Evolutionary conservation across 805 yeast species (phyloP).

Genomic region (Wickerhamiella nectarea): DNA sequence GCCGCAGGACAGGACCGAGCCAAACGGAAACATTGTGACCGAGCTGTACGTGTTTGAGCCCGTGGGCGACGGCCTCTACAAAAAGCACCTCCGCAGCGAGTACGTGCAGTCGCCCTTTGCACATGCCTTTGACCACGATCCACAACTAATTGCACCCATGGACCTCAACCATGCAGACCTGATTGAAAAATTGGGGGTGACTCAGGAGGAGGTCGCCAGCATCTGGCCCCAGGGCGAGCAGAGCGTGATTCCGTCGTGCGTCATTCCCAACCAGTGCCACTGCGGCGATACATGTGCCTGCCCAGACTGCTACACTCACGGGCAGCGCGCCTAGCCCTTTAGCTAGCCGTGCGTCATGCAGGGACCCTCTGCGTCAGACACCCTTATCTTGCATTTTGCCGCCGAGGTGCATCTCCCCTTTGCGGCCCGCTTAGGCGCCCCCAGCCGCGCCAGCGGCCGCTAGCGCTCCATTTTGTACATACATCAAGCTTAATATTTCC

Average conservation of each 20-base stretch:
- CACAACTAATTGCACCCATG: conserved; percentile 27
- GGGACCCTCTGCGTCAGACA: too few species aligned
- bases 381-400: background rate
- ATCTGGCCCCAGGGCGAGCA: conserved; percentile 18
- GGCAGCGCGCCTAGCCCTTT: too few species aligned
- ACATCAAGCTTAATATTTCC: too few species aligned
- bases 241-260: conserved; percentile 25
- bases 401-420: background rate
- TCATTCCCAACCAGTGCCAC: conserved; percentile 28
- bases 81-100: conserved; percentile 12
- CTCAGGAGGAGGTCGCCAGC: conserved; percentile 18
- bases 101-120: background rate
- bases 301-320: conserved; percentile 24
- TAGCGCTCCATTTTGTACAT: too few species aligned
- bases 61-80: conserved; percentile 25
- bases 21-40: conserved; percentile 16
- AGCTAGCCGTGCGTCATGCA: too few species aligned
- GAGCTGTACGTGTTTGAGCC: conserved; percentile 23
- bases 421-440: too few species aligned
- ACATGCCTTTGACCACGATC: conserved; percentile 11
- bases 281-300: conserved; percentile 28
- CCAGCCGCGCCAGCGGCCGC: too few species aligned
- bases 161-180: conserved; percentile 18
- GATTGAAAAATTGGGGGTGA: conserved; percentile 16
- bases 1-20: conserved; percentile 9